Conservation (phyloP, 176 grass and related monocot genomes). For the Canna indica region DNA sequence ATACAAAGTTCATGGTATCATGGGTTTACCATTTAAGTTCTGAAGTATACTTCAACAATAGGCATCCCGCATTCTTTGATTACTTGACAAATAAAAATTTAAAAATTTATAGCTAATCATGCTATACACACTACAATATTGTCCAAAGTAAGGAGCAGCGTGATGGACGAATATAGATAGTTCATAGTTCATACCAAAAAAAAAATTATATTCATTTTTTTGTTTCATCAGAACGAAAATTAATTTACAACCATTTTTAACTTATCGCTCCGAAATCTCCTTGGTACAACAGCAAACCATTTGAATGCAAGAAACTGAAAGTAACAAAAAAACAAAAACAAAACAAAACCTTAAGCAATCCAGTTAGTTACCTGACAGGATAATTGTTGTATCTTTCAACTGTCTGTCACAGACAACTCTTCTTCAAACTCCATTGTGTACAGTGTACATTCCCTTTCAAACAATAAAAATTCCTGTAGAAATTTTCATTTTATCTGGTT, state of each 20-base stretch:
- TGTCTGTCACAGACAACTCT: conserved; percentile 31
- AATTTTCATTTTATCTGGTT: not conserved
- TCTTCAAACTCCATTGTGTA: conserved; percentile 78
- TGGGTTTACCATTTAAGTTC: too few relatives aligned
- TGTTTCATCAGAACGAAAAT: not conserved
- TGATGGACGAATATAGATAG: too few relatives aligned
- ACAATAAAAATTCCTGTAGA: conserved; percentile 74
- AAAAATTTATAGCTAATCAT: too few relatives aligned
- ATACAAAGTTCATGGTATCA: too few relatives aligned
- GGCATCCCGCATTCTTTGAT: too few relatives aligned
- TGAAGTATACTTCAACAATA: too few relatives aligned
- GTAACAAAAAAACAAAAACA: not conserved
- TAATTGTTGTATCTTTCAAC: not conserved
- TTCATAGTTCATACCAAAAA: too few relatives aligned
- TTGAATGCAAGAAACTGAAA: not conserved
- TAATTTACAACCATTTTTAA: not conserved
- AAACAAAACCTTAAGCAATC: not conserved
- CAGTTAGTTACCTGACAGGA: not conserved
- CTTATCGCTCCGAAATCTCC: not conserved
- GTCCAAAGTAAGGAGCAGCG: too few relatives aligned
- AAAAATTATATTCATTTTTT: not conserved
- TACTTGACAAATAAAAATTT: too few relatives aligned
- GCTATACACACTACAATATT: too few relatives aligned
- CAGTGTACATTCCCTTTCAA: conserved; percentile 66
- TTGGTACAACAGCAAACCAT: not conserved